phyloP scores from a whole-genome alignment of 2,329 filamentous ascomycete species.

The Scorias spongiosa region DNA sequence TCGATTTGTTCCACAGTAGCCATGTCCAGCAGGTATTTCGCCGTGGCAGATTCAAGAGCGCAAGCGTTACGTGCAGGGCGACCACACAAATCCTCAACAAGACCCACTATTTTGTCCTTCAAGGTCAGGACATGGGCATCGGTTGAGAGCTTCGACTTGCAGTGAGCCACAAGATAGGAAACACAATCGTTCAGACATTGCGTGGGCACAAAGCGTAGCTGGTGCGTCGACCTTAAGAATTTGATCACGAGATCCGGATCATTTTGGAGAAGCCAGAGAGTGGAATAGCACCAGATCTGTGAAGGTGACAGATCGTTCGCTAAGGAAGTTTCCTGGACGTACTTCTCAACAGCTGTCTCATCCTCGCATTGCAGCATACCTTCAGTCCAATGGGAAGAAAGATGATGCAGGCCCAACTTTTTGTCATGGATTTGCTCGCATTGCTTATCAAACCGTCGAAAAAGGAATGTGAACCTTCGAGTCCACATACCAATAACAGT shows the following conservation, averaged over 20 bases:
- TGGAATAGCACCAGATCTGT: neutral
- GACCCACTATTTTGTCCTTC: neutral
- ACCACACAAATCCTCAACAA: neutral
- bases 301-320: neutral
- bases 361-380: neutral
- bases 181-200: neutral
- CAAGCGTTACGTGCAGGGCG: neutral
- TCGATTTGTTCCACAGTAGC: slow-evolving; percentile 21
- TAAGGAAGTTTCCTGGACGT: too few relatives aligned
- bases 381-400: neutral
- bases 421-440: too few relatives aligned
- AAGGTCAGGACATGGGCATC: neutral
- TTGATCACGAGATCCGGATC: neutral
- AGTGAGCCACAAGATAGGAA: neutral
- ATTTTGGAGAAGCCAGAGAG: neutral
- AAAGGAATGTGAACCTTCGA: neutral
- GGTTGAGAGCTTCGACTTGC: neutral
- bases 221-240: neutral
- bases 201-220: neutral
- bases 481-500: neutral
- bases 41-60: neutral
- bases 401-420: neutral
- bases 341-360: too few relatives aligned
- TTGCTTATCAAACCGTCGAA: neutral
- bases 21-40: slow-evolving; percentile 6